phyloP scores from a whole-genome alignment of 805 yeast species.

The Ascoidea asiatica region DNA sequence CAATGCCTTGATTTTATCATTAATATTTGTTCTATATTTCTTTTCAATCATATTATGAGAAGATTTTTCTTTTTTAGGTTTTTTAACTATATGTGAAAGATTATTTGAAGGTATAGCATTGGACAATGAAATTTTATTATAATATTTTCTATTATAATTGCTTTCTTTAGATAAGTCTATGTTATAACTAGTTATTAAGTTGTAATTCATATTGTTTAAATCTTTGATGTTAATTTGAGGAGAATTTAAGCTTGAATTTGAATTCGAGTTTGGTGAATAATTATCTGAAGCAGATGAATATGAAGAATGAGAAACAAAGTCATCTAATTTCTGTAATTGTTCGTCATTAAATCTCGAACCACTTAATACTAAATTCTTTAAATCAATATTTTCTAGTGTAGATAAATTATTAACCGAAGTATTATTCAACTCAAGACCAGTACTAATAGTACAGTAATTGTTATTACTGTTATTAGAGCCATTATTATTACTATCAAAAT shows the following conservation, averaged over 20 bases:
- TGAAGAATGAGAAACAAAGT: neutral
- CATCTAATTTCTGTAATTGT: too few species aligned
- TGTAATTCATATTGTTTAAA: neutral
- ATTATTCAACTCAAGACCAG: too few species aligned
- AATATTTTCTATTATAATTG: neutral
- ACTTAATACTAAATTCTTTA: too few species aligned
- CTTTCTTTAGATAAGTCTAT: too few species aligned
- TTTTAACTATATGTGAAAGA: neutral
- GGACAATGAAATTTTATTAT: neutral
- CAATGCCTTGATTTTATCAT: constrained; percentile 48
- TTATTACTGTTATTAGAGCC: too few species aligned
- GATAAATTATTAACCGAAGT: too few species aligned
- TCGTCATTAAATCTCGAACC: too few species aligned
- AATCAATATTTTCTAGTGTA: too few species aligned
- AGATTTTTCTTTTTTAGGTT: constrained; percentile 34
- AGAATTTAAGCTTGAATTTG: neutral
- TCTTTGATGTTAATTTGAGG: neutral
- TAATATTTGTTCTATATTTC: constrained; percentile 58
- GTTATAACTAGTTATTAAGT: too few species aligned
- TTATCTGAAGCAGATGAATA: neutral
- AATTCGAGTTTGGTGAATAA: neutral
- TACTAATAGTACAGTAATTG: too few species aligned
- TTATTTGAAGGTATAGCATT: neutral
- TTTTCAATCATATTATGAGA: constrained; percentile 64
- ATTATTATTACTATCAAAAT: too few species aligned